Evolutionary conservation across 306 rosid species (phyloP).

Genomic region (Prinsepia uniflora): DNA sequence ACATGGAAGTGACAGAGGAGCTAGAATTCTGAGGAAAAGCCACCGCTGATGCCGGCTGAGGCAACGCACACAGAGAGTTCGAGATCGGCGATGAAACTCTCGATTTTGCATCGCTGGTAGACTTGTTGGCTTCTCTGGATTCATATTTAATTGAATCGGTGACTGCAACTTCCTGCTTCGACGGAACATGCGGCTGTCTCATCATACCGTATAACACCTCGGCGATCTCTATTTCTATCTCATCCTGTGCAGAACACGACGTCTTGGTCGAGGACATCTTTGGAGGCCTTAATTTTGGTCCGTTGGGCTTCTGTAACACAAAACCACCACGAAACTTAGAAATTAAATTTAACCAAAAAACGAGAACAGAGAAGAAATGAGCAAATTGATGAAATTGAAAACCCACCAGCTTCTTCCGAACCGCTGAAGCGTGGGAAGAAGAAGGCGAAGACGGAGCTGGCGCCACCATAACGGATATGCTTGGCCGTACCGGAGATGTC

Average conservation of each 20-base stretch:
- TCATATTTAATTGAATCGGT: slow-evolving; percentile 56
- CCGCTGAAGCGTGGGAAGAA: slow-evolving; percentile 67
- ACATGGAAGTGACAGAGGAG: slow-evolving; percentile 41
- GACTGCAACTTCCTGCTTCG: slow-evolving; percentile 53
- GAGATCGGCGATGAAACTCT: slow-evolving; percentile 81
- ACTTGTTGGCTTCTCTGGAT: slow-evolving; percentile 44
- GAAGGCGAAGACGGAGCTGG: slow-evolving; percentile 75
- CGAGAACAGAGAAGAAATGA: not conserved
- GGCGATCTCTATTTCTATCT: slow-evolving; percentile 95
- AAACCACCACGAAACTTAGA: slow-evolving; percentile 26
- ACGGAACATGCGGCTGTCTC: slow-evolving; percentile 86
- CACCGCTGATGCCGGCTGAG: slow-evolving; percentile 20
- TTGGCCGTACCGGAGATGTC: slow-evolving; percentile 70
- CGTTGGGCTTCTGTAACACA: slow-evolving; percentile 64
- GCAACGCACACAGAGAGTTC: slow-evolving; percentile 35
- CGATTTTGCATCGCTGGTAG: slow-evolving; percentile 56
- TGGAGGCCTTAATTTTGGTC: slow-evolving; percentile 64
- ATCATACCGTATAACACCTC: slow-evolving; percentile 87
- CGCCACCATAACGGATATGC: slow-evolving; percentile 25
- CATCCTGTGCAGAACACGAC: slow-evolving; percentile 70
- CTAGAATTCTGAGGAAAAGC: slow-evolving; percentile 55
- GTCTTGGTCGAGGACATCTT: slow-evolving; percentile 54
- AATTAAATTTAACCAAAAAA: not conserved
- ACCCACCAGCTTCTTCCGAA: slow-evolving; percentile 79
- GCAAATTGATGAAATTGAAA: slow-evolving; percentile 5